Conservation (phyloP, 768 basidiomycete species). For the Rhizopogon salebrosus region DNA sequence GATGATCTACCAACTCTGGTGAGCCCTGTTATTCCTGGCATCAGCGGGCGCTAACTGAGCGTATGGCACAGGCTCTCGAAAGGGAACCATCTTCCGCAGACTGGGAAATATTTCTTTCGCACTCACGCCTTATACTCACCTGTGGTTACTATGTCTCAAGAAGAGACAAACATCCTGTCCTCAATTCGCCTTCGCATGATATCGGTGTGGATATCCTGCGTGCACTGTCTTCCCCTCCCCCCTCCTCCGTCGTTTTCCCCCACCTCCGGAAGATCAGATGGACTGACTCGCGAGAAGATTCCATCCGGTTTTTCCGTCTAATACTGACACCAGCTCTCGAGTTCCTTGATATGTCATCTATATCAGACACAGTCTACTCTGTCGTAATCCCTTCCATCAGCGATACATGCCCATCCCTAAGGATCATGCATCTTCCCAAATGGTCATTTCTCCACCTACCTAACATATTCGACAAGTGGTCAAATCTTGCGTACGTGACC, state of each 20-base stretch:
- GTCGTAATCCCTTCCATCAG: neutral
- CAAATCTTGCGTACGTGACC: neutral
- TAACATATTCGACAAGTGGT: neutral
- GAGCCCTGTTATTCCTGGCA: neutral
- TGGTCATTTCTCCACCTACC: constrained; percentile 1
- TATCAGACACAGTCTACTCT: neutral
- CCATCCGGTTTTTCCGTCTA: neutral
- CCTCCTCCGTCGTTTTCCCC: neutral
- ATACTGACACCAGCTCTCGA: neutral
- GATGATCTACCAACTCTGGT: neutral
- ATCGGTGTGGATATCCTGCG: neutral
- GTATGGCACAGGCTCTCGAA: neutral
- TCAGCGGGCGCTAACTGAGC: neutral
- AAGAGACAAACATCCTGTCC: constrained; percentile 2
- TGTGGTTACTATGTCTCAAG: constrained; percentile 1
- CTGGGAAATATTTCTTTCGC: constrained; percentile 1
- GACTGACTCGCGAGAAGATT: neutral
- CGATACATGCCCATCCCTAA: neutral
- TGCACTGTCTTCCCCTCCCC: neutral
- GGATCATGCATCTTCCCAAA: constrained; percentile 1
- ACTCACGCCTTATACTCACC: neutral
- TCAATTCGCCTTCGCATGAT: neutral
- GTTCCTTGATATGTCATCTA: constrained; percentile 2
- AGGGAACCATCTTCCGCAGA: neutral
- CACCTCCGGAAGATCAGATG: neutral